Base-by-base conservation (phyloP, 2,329 filamentous ascomycete genomes). In the Furcasterigmium sp. region DNA sequence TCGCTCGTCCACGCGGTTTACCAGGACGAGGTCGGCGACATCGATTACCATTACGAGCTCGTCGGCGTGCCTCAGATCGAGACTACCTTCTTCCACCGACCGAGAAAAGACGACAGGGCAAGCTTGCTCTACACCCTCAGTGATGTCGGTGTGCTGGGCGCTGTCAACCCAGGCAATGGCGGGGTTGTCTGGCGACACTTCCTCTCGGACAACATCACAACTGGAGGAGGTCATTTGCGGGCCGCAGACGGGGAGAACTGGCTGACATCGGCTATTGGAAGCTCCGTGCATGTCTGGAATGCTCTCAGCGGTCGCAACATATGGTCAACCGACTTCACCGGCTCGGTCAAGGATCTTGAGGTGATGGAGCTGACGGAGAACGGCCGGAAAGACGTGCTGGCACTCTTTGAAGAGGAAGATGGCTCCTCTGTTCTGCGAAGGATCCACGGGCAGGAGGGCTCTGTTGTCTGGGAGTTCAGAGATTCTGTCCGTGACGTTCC, bases 51-150 rank as follows among this genome's bases (percentile, higher is more conserved):
- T 68, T 83, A 95, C 69, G 81, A 87, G 51, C 82, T 97, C 39
- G 72, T 98, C 57, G 93, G 93, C 57, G 69, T 87, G 29, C 90
- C 93, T 43, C 85, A 85, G 61, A 73, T 80, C 61, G 80, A 87
- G 50, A 87, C 88, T 48, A 96, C 91, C 54, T 94, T 97, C 76
- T 97, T 97, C 79, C 89, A 96, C 68, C 85, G 84, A 54, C 91
- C 93, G 30, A 78, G 85, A 56, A 76, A 80, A 49, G 80, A 84
- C 53, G 91, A 91, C 49, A 89, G 87, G 63, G 91, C 91, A 28
- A 91, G 87, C 42, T 75, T 98, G 29, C 76, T 98, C 41, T 98
- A 96, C 63, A 94, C 93, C 0, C 70, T 97, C 36, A 94, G 88
- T 51, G 87, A 96, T 45, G 76, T 90, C 39, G 81, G 83, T 29